Evolutionary conservation across 768 basidiomycete genomes (phyloP).

Genomic region (Kwoniella heveanensis): DNA sequence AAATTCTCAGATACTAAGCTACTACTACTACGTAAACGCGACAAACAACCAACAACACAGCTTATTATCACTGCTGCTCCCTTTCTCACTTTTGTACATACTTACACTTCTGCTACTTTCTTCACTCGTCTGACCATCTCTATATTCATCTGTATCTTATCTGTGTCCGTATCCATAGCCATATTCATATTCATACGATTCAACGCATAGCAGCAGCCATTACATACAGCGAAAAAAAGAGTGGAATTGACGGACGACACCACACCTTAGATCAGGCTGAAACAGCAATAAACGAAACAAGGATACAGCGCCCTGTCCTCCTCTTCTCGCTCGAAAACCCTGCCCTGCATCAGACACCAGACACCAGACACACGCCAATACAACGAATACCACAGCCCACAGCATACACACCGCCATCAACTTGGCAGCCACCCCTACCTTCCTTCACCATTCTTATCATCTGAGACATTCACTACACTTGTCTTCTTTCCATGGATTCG

Average conservation of each 20-base stretch:
- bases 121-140: neutral
- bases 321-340: neutral
- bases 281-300: conserved; percentile 2
- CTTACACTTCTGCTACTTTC: neutral
- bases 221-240: too few relatives aligned
- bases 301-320: neutral
- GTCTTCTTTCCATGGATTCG: neutral
- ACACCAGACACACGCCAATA: neutral
- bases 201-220: too few relatives aligned
- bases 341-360: neutral
- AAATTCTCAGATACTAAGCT: conserved; percentile 7
- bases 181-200: neutral
- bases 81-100: neutral
- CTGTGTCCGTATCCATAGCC: neutral
- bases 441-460: neutral
- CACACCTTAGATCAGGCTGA: conserved; percentile 7
- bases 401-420: too few relatives aligned
- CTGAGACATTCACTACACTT: neutral
- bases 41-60: conserved; percentile 1
- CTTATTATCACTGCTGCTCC: neutral
- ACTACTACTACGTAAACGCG: neutral
- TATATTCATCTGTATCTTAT: too few relatives aligned
- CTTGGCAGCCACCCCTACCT: neutral
- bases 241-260: too few relatives aligned
- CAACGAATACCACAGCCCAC: too few relatives aligned